These are phyloP conservation scores for Xylaria sp. DNA, from an alignment of 495 filamentous ascomycete genomes.

Conservation along the genomic window DNA sequence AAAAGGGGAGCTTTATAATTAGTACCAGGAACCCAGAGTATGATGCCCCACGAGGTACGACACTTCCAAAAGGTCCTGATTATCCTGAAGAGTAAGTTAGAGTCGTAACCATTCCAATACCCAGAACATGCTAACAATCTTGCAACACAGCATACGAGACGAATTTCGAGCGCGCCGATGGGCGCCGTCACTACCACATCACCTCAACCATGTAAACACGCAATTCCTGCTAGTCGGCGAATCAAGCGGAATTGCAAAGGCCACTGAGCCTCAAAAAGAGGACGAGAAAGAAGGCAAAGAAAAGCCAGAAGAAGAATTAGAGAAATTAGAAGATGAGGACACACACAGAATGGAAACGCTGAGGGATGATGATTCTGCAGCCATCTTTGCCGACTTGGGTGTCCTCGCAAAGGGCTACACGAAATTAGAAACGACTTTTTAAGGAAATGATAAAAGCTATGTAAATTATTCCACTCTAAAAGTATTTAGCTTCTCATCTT, in stretches of 20 bases:
- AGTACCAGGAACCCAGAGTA: slow-evolving; percentile 82
- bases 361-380: slow-evolving; percentile 43
- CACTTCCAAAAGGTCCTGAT: slow-evolving; percentile 69
- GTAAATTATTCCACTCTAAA: background rate
- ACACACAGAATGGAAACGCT: slow-evolving; percentile 47
- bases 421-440: slow-evolving; percentile 51
- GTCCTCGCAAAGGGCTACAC: slow-evolving; percentile 48
- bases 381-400: slow-evolving; percentile 53
- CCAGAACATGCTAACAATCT: slow-evolving; percentile 13
- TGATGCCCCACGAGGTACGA: slow-evolving; percentile 66
- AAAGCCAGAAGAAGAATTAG: slow-evolving; percentile 61
- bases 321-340: slow-evolving; percentile 54
- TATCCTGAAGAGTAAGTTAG: slow-evolving; percentile 74
- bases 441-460: background rate
- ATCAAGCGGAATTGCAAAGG: slow-evolving; percentile 67
- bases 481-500: background rate
- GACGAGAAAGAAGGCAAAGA: slow-evolving; percentile 63
- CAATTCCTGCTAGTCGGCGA: slow-evolving; percentile 87
- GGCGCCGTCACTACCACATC: slow-evolving; percentile 74
- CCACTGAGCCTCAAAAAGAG: slow-evolving; percentile 63
- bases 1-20: slow-evolving; percentile 78
- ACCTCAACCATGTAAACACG: slow-evolving; percentile 78
- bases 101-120: background rate
- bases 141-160: slow-evolving; percentile 58
- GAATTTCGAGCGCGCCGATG: slow-evolving; percentile 79